These are phyloP conservation scores for Collybia sordida DNA, from an alignment of 768 basidiomycete genomes.

Conservation along the genomic window DNA sequence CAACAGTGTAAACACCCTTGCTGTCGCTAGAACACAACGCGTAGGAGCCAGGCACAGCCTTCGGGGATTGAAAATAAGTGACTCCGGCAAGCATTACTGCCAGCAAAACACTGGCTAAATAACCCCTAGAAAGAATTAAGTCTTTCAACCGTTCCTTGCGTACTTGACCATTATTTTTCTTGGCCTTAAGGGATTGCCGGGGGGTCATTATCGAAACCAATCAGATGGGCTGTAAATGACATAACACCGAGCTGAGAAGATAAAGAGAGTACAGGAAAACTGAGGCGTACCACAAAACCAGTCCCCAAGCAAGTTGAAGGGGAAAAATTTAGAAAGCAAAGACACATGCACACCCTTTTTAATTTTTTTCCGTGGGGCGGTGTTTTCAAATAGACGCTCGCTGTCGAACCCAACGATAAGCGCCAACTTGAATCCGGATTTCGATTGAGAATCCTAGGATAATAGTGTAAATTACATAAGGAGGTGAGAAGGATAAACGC, in stretches of 20 bases:
- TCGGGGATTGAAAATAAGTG: conserved; percentile 5
- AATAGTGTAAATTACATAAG: not conserved
- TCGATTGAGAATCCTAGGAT: not conserved
- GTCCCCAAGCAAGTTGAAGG: no score
- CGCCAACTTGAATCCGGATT: no score
- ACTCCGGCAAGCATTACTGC: conserved; percentile 5
- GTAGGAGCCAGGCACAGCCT: conserved; percentile 30
- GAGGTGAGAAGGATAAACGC: no score
- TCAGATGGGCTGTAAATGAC: not conserved
- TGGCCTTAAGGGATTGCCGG: not conserved
- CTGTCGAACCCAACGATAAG: no score
- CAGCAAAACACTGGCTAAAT: not conserved
- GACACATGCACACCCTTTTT: no score
- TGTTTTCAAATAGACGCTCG: no score
- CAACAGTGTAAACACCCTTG: conserved; percentile 65
- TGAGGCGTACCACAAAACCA: no score
- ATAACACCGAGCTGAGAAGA: no score
- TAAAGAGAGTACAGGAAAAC: no score
- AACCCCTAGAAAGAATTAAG: not conserved
- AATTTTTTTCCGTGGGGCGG: no score
- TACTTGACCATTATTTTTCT: not conserved
- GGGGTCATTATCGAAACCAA: not conserved
- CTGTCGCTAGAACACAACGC: conserved; percentile 61
- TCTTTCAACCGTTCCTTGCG: no score
- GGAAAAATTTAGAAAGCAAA: no score